Base-by-base conservation (phyloP, 164 flowering plant species). In the Sedum album region DNA sequence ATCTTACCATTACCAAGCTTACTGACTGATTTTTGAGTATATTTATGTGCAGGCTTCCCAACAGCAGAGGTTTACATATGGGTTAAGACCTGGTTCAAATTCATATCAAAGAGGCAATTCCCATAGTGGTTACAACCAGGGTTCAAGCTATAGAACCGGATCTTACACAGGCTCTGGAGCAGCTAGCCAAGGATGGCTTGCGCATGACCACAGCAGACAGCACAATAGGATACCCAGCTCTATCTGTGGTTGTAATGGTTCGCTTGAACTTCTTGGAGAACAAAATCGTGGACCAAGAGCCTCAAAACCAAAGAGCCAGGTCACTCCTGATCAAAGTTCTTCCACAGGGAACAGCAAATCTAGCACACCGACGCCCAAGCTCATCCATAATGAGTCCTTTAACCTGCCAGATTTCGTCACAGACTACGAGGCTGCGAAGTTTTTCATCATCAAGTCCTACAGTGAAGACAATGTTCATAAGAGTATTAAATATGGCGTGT, bases 391-490 rank as follows among this genome's bases (percentile, higher is more conserved):
- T 49, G 85, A 79, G 33, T 66, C 70, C 44, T 83, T 75, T 73
- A 93, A 91, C 73, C 78, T n/a, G 7, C 72, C 84, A 53, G 88
- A 87, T 71, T 91, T 93, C 77, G 76, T 75, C 39, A 84, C 82
- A 0, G 96, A 90, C 31, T 83, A 82, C 71, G 75, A 82, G 67
- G 82, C 86, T 76, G 96, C 96, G 7, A 91, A 83, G 66, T 88
- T 93, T 68, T 93, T 88, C 73, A 81, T 93, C 39, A 93, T 93
- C 60, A 93, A 93, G 75, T 93, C 98, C 38, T 93, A 88, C 76
- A 93, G 94, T 76, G 98, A 93, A 77, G 97, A 91, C 69, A 88
- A 93, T 83, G 86, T 91, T 41, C 98, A 93, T 80, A 89, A 87
- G 78, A 91, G 98, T 69, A 89, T 93, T 46, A 93, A 91, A 71